These are phyloP conservation scores for Agaricus sinodeliciosus DNA, from an alignment of 768 basidiomycete genomes.

Conservation along the genomic window DNA sequence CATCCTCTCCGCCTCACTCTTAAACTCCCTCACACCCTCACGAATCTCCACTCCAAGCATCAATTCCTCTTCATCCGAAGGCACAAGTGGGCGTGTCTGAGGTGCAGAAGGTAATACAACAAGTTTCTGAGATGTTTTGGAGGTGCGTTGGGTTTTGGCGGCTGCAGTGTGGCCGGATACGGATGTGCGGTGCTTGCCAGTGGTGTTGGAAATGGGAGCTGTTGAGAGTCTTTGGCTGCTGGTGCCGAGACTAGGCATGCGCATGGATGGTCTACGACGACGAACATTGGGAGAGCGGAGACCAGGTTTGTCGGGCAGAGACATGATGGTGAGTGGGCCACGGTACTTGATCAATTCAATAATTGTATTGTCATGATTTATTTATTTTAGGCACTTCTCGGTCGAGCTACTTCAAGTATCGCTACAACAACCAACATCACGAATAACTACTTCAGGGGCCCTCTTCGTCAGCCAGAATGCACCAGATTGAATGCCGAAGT, in stretches of 20 bases:
- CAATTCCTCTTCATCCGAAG: conserved; percentile 7
- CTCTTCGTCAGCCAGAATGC: too few species aligned
- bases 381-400: background rate
- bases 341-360: too few species aligned
- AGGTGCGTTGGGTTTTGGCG: conserved; percentile 66
- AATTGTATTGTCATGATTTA: too few species aligned
- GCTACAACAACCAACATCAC: too few species aligned
- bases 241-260: background rate
- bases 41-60: conserved; percentile 21
- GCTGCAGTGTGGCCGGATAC: conserved; percentile 8
- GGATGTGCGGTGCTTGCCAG: background rate
- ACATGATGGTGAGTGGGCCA: background rate
- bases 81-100: conserved; percentile 65
- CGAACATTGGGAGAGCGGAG: background rate
- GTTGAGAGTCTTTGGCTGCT: conserved; percentile 1
- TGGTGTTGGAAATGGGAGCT: background rate
- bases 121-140: conserved; percentile 88
- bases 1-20: conserved; percentile 87
- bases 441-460: too few species aligned
- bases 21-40: conserved; percentile 64
- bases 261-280: conserved; percentile 4
- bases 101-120: conserved; percentile 87
- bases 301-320: background rate
- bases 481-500: too few species aligned
- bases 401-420: too few species aligned